These are phyloP conservation scores for Euphorbia corollata DNA, from an alignment of 441 rosid species.

Conservation along the genomic window DNA sequence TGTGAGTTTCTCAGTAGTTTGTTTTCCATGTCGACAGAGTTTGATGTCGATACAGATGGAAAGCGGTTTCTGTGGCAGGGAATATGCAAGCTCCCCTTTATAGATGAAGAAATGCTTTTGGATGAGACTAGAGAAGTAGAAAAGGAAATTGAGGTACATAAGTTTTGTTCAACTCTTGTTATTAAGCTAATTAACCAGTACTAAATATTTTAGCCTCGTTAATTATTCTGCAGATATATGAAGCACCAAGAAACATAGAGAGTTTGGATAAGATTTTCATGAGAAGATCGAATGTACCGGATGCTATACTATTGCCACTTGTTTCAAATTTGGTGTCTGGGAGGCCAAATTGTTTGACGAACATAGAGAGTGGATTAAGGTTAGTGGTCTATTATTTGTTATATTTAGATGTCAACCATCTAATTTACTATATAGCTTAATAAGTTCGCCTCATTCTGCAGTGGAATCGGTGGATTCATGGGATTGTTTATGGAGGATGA, in stretches of 20 bases:
- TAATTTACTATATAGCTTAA: not conserved
- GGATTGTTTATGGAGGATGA: not conserved
- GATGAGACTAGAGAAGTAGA: not conserved
- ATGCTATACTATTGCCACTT: not conserved
- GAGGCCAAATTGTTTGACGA: slow-evolving; percentile 4
- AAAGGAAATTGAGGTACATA: not conserved
- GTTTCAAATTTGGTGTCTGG: not conserved
- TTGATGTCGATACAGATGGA: not conserved
- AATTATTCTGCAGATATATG: slow-evolving; percentile 17
- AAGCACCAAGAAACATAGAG: slow-evolving; percentile 12
- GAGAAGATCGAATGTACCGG: slow-evolving; percentile 11
- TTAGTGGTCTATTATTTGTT: not conserved
- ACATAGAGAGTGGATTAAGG: not conserved
- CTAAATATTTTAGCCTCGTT: no score
- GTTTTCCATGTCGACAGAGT: not conserved
- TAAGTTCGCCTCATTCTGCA: not conserved
- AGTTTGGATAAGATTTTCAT: not conserved
- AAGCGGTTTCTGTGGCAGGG: not conserved
- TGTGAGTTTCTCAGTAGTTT: not conserved
- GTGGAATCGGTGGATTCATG: not conserved
- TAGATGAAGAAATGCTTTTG: not conserved
- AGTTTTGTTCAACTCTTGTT: not conserved
- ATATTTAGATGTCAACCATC: not conserved
- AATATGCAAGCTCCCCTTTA: not conserved
- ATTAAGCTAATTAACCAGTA: no score